phyloP scores from a whole-genome alignment of 176 grass and related monocot species.

The Hordeum marinum region DNA sequence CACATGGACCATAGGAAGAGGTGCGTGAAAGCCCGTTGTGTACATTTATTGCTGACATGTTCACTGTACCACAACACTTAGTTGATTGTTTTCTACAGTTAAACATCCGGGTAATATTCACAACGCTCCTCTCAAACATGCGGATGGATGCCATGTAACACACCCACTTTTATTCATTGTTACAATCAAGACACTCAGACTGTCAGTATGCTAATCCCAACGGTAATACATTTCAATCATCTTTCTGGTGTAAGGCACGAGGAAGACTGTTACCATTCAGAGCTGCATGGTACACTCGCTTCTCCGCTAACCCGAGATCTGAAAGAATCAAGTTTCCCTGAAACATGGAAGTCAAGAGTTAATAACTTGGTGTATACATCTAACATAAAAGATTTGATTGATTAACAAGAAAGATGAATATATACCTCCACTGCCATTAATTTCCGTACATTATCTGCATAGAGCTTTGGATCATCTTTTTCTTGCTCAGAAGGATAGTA shows the following conservation, averaged over 20 bases:
- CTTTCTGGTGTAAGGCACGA: constrained; percentile 90
- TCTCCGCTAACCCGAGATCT: constrained; percentile 82
- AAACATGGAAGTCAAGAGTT: not conserved
- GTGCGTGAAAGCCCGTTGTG: not conserved
- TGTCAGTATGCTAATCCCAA: constrained; percentile 15
- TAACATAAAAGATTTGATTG: not conserved
- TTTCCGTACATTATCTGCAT: constrained; percentile 74
- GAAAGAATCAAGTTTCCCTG: constrained; percentile 88
- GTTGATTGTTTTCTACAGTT: constrained; percentile 38
- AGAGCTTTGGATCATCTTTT: constrained; percentile 83
- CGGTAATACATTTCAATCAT: constrained; percentile 63
- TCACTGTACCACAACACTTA: constrained; percentile 12
- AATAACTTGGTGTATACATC: not conserved
- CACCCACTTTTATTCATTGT: constrained; percentile 16
- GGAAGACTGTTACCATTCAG: constrained; percentile 96
- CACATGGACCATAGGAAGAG: not conserved
- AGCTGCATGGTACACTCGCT: constrained; percentile 81
- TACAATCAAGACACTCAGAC: constrained; percentile 45
- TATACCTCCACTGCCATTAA: constrained; percentile 87
- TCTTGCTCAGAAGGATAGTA: constrained; percentile 86
- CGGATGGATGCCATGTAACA: constrained; percentile 17
- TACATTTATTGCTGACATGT: constrained; percentile 11
- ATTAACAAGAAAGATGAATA: not conserved
- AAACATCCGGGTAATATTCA: constrained; percentile 32
- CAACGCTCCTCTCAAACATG: constrained; percentile 20